Evolutionary conservation across 768 basidiomycete genomes (phyloP).

Genomic region (Trametes meyenii): DNA sequence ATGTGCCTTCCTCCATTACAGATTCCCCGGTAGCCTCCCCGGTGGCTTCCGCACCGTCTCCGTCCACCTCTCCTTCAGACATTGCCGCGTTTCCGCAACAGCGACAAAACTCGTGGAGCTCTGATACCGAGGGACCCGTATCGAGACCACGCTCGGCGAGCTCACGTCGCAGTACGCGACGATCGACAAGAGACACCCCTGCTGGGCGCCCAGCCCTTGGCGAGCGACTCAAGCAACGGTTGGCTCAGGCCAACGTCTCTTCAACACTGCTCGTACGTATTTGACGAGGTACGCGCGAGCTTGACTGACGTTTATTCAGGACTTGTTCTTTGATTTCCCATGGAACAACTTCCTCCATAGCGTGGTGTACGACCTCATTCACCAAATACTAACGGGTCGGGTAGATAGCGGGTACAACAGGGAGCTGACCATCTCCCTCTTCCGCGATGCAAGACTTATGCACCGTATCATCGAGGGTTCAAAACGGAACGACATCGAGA

Average conservation of each 20-base stretch:
- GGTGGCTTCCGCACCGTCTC: slow-evolving; percentile 15
- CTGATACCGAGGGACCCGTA: slow-evolving; percentile 35
- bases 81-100: slow-evolving; percentile 28
- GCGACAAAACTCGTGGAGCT: slow-evolving; percentile 26
- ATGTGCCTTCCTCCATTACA: slow-evolving; percentile 3
- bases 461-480: slow-evolving; percentile 88
- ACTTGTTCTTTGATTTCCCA: slow-evolving; percentile 93
- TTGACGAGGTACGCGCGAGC: not conserved
- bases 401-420: slow-evolving; percentile 84
- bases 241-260: slow-evolving; percentile 74
- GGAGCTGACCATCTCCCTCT: slow-evolving; percentile 80
- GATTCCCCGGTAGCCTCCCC: slow-evolving; percentile 9
- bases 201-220: slow-evolving; percentile 60
- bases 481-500: slow-evolving; percentile 72
- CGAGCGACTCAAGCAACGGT: slow-evolving; percentile 77
- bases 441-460: slow-evolving; percentile 84
- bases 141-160: slow-evolving; percentile 43
- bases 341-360: slow-evolving; percentile 99
- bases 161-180: slow-evolving; percentile 60
- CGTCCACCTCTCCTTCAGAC: slow-evolving; percentile 27
- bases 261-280: slow-evolving; percentile 73
- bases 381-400: slow-evolving; percentile 91
- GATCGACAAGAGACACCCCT: slow-evolving; percentile 37
- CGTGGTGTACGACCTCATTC: slow-evolving; percentile 93
- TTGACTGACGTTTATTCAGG: slow-evolving; percentile 48